These are phyloP conservation scores for Ganoderma sinense DNA, from an alignment of 1,284 basidiomycete species.

Conservation along the genomic window DNA sequence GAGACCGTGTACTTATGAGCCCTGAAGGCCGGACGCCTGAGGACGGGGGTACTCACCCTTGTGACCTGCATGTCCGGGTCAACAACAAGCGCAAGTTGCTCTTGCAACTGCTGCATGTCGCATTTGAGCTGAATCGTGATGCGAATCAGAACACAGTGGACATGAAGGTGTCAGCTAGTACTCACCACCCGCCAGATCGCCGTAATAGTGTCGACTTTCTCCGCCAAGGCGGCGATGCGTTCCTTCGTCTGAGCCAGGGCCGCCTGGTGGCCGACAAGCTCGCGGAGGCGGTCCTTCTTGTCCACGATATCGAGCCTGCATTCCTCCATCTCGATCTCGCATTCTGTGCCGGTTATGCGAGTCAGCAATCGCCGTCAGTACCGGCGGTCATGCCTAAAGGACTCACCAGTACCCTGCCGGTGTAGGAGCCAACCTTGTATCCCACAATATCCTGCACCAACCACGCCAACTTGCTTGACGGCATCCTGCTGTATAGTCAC, in stretches of 20 bases:
- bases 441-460: not conserved
- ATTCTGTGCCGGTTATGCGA: not conserved
- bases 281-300: not conserved
- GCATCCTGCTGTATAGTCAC: not conserved
- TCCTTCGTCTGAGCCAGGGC: not conserved
- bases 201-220: not conserved
- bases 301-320: not conserved
- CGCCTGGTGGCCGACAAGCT: not conserved
- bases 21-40: no score
- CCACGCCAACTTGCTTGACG: not conserved
- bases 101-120: slow-evolving; percentile 14
- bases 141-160: not conserved
- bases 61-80: slow-evolving; percentile 13
- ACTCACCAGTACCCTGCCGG: not conserved
- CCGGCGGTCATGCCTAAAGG: not conserved
- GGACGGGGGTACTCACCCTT: not conserved
- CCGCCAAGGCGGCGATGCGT: not conserved
- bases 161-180: not conserved
- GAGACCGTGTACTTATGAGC: no score
- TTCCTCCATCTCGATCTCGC: not conserved
- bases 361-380: not conserved
- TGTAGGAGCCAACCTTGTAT: not conserved
- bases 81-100: slow-evolving; percentile 13
- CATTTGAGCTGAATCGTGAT: slow-evolving; percentile 11
- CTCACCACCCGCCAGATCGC: slow-evolving; percentile 1